phyloP scores from a whole-genome alignment of 177 flowering plant genomes.

The Vitis hybrid region DNA sequence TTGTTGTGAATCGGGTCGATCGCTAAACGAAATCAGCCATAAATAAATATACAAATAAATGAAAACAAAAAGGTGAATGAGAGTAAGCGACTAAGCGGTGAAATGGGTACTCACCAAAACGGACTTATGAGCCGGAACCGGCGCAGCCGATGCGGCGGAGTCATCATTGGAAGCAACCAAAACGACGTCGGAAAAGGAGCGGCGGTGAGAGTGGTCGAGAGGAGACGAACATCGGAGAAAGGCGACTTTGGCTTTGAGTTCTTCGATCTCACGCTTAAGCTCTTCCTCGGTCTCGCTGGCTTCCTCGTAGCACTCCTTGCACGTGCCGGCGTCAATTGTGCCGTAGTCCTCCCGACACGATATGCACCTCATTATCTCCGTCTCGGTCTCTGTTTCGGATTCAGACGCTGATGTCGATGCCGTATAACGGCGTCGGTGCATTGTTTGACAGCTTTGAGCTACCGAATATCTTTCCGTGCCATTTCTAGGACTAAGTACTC shows the following conservation, averaged over 20 bases:
- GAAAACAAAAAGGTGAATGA: not conserved
- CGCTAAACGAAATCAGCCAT: not conserved
- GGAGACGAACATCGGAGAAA: constrained; percentile 58
- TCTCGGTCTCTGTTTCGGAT: constrained; percentile 7
- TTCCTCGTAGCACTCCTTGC: constrained; percentile 95
- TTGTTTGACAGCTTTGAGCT: too few species aligned
- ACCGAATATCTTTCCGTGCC: too few species aligned
- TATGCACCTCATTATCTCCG: constrained; percentile 52
- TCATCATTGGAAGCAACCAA: constrained; percentile 57
- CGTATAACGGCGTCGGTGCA: too few species aligned
- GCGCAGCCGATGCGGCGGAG: constrained; percentile 17
- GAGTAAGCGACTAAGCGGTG: not conserved
- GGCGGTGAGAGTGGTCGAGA: constrained; percentile 19
- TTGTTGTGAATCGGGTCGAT: too few species aligned
- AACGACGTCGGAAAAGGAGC: constrained; percentile 60
- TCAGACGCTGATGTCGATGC: not conserved
- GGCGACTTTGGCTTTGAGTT: constrained; percentile 71
- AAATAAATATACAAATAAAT: not conserved
- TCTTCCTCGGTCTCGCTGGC: constrained; percentile 93
- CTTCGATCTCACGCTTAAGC: constrained; percentile 88
- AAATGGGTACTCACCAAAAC: constrained; percentile 50
- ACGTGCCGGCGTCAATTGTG: constrained; percentile 66
- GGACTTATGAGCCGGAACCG: constrained; percentile 76
- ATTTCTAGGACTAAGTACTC: too few species aligned
- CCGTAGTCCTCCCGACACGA: constrained; percentile 75